phyloP scores from a whole-genome alignment of 345 rosid genomes.

The Gossypium australe region DNA sequence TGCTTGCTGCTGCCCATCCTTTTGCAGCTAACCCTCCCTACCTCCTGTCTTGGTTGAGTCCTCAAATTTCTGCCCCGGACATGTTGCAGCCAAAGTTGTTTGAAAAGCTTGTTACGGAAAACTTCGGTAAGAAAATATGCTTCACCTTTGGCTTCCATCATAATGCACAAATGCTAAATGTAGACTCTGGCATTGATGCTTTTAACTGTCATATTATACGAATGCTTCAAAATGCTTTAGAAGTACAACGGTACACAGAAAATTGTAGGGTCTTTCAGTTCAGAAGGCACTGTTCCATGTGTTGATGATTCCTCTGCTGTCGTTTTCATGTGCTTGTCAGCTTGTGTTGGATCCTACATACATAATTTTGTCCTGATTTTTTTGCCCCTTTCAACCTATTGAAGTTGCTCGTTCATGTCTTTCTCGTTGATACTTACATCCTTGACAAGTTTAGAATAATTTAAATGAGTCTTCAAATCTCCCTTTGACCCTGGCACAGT shows the following conservation, averaged over 20 bases:
- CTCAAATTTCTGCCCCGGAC: conserved; percentile 57
- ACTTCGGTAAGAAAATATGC: conserved; percentile 43
- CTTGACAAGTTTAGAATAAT: neutral
- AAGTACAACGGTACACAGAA: neutral
- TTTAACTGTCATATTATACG: neutral
- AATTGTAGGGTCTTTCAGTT: neutral
- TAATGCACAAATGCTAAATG: neutral
- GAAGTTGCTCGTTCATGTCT: neutral
- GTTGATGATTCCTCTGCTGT: neutral
- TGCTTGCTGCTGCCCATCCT: conserved; percentile 57
- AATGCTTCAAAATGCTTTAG: neutral
- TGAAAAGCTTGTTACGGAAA: conserved; percentile 64
- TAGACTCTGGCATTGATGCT: neutral
- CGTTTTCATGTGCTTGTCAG: neutral
- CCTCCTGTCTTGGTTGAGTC: conserved; percentile 50
- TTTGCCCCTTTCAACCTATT: neutral
- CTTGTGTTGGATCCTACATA: neutral
- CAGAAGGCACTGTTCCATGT: neutral
- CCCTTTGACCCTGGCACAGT: neutral
- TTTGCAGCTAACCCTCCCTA: conserved; percentile 64
- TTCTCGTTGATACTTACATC: neutral
- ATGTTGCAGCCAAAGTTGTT: conserved; percentile 64
- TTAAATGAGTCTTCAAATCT: neutral
- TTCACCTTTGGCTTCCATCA: neutral
- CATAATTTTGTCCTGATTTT: neutral